These are phyloP conservation scores for Spinellus fusiger DNA, from an alignment of 192 early-diverging fungal species.

Conservation along the genomic window DNA sequence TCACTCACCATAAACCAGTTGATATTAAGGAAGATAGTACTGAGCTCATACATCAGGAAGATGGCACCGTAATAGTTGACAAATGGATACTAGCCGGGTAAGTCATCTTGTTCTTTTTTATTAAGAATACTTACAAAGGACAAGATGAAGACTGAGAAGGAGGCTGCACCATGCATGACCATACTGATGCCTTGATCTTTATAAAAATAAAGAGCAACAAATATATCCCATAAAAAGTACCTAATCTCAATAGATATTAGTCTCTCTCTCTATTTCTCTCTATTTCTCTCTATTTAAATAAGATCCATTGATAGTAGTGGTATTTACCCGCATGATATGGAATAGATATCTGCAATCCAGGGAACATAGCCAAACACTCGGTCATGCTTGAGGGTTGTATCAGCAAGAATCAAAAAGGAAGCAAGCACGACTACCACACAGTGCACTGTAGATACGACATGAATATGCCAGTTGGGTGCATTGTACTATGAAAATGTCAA, in stretches of 20 bases:
- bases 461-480: conserved; percentile 62
- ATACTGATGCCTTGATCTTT: conserved; percentile 72
- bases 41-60: conserved; percentile 89
- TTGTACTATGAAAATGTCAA: conserved; percentile 15
- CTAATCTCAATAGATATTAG: conserved; percentile 31
- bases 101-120: background rate
- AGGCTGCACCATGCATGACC: conserved; percentile 73
- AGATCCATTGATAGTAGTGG: background rate
- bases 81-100: conserved; percentile 60
- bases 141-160: conserved; percentile 70
- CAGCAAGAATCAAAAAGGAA: conserved; percentile 62
- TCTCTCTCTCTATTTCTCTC: too few relatives aligned
- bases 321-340: conserved; percentile 75
- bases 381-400: conserved; percentile 56
- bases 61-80: conserved; percentile 81
- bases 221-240: conserved; percentile 91
- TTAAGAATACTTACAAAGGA: conserved; percentile 54
- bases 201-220: conserved; percentile 57
- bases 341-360: conserved; percentile 69
- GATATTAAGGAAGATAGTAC: conserved; percentile 85
- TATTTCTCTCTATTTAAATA: conserved; percentile 1
- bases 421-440: conserved; percentile 59
- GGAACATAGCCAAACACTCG: conserved; percentile 66
- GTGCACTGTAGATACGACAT: conserved; percentile 77
- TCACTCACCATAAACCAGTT: conserved; percentile 69